Evolutionary conservation across 106 monocot species (phyloP), one percentile per base, ranked within the genome.

Genomic region (Acorus gramineus): DNA sequence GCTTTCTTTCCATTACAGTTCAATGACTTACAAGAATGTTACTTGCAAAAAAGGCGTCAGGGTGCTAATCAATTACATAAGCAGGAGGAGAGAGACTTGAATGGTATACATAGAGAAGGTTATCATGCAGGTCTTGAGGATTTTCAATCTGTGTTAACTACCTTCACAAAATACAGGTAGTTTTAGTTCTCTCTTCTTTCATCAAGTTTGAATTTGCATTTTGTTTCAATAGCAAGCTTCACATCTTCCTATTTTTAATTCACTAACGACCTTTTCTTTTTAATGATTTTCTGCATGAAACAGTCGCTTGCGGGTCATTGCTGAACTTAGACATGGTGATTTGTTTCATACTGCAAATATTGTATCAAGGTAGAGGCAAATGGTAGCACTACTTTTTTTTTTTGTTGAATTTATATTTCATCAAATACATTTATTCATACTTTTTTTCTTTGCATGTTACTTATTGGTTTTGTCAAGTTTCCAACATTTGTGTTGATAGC

Each of bases 81-180:
- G 60, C 72, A 69, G 70, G 87, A 87, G 62, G 90, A 83, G 51
- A 81, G 70, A 76, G 85, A 91, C 62, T 42, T 54, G n/a, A 87
- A 77, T 73, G 5, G 62, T 49, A 70, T 75, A 46, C 76, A 56
- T 11, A 84, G 79, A 81, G 95, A 95, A 80, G 90, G 85, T 11
- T 96, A 96, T 79, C 75, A 85, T 70, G 65, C 70, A 56, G 96
- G 87, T 61, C 85, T 96, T 56, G 87, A 91, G 60, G 87, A 96
- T 81, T 96, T 96, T 73, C 96, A 96, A 61, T 96, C 96, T 63
- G 96, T 96, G 12, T 72, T 96, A 45, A 81, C 91, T 11, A 96
- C 96, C 50, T 91, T 96, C 70, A 96, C 91, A 62, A 80, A 85
- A 73, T 96, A 91, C 79, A 96, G 96, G 96, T 28, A 1, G 28